Conservation (phyloP, 768 basidiomycete species). For the Neoboletus magnificus region DNA sequence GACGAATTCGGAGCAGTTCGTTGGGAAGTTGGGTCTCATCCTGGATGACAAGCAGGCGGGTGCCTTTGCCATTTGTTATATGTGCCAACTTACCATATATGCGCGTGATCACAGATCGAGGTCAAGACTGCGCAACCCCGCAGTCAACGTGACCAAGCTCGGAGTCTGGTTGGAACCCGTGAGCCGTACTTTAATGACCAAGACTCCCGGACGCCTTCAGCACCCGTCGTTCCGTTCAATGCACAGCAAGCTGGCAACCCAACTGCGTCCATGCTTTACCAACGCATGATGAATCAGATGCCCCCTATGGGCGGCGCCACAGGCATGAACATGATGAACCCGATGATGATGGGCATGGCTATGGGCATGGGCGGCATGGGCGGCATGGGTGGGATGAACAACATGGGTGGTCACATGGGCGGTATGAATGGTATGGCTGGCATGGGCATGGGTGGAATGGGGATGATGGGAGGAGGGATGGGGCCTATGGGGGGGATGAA, state of each 20-base stretch:
- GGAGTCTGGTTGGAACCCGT: conserved; percentile 28
- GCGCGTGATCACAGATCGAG: conserved; percentile 54
- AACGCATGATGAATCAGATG: conserved; percentile 38
- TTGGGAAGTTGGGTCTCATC: conserved; percentile 62
- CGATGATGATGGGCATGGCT: conserved; percentile 47
- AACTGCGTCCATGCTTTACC: conserved; percentile 31
- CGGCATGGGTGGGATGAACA: conserved; percentile 35
- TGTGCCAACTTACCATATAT: not conserved
- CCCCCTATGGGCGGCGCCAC: conserved; percentile 45
- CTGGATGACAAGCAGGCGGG: conserved; percentile 76
- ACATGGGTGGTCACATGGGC: conserved; percentile 15
- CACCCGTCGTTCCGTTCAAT: conserved; percentile 31
- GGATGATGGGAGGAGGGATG: conserved; percentile 35
- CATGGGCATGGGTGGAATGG: conserved; percentile 34
- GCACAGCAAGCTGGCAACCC: conserved; percentile 38
- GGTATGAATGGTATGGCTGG: conserved; percentile 21
- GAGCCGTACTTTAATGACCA: conserved; percentile 35
- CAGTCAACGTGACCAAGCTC: conserved; percentile 55
- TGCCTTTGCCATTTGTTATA: not conserved
- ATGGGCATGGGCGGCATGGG: conserved; percentile 45
- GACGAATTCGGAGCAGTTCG: conserved; percentile 58
- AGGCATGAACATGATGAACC: conserved; percentile 50
- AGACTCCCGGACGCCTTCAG: conserved; percentile 34
- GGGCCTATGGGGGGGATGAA: conserved; percentile 25
- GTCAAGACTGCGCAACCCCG: conserved; percentile 79